Percentiles rank a stretch among this genome's conserved stretches.
phyloP scores from a whole-genome alignment of 345 rosid species.

The Camelina neglecta region DNA sequence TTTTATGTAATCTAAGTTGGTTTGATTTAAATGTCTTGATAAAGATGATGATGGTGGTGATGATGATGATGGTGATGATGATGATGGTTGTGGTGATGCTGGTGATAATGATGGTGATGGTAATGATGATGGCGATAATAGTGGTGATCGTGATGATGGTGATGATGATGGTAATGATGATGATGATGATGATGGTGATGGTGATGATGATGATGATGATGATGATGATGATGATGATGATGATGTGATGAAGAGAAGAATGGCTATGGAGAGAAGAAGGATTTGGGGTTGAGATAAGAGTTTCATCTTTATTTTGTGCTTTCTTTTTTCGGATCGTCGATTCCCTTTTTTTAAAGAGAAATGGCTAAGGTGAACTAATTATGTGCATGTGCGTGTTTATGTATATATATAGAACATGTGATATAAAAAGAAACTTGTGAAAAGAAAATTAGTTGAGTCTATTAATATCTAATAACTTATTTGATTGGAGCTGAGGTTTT shows the following conservation, averaged over 20 bases:
- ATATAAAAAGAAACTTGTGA: conserved; percentile 17
- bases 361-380: conserved; percentile 15
- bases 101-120: not conserved
- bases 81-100: not conserved
- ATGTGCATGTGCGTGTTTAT: conserved; percentile 1
- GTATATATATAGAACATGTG: not conserved
- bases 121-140: not conserved
- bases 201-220: not conserved
- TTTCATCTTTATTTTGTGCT: conserved; percentile 13
- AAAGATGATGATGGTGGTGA: not conserved
- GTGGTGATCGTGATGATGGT: not conserved
- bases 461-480: conserved; percentile 29
- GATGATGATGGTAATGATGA: not conserved
- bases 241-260: conserved; percentile 6
- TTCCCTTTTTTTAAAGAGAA: conserved; percentile 25
- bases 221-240: not conserved
- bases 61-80: not conserved
- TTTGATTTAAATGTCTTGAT: conserved; percentile 35
- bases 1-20: conserved; percentile 48
- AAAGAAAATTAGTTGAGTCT: conserved; percentile 39
- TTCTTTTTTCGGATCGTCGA: not conserved
- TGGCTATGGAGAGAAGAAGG: conserved; percentile 18
- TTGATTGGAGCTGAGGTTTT: conserved; percentile 16
- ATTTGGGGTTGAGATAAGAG: conserved; percentile 29
- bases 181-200: not conserved